Conservation (phyloP, 208 protist species). For the Leptomonas seymouri region DNA sequence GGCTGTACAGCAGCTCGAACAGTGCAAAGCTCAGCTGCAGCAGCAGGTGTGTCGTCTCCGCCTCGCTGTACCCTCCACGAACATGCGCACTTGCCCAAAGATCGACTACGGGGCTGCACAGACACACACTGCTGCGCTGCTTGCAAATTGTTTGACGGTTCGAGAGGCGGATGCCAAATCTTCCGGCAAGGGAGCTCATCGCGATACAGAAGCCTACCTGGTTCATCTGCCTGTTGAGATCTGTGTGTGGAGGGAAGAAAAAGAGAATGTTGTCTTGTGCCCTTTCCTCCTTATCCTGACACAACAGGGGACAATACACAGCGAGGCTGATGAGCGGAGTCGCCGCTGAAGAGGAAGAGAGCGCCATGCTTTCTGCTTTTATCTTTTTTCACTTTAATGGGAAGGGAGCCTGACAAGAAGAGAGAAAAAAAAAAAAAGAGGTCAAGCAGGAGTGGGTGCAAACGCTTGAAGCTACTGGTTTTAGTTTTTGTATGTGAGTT, state of each 20-base stretch:
- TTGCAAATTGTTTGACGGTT: constrained; percentile 17
- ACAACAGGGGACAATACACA: constrained; percentile 62
- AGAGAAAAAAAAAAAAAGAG: neutral
- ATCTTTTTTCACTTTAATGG: neutral
- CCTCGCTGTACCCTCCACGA: constrained; percentile 25
- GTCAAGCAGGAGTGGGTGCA: too few relatives aligned
- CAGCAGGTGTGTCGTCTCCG: constrained; percentile 27
- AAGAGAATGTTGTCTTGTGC: constrained; percentile 74
- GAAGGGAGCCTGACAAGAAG: neutral
- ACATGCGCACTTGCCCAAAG: constrained; percentile 29
- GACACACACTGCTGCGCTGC: constrained; percentile 28
- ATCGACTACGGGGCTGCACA: constrained; percentile 14
- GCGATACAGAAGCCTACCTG: constrained; percentile 78
- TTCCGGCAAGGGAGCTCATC: constrained; percentile 38
- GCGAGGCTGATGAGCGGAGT: constrained; percentile 40
- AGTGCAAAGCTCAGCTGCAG: constrained; percentile 29
- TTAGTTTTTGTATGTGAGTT: too few relatives aligned
- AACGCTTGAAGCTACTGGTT: too few relatives aligned
- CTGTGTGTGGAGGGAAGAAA: constrained; percentile 47
- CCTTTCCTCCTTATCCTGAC: constrained; percentile 45
- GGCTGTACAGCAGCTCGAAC: constrained; percentile 30
- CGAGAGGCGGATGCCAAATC: constrained; percentile 31
- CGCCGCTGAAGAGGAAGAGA: constrained; percentile 5
- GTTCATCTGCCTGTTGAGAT: constrained; percentile 56
- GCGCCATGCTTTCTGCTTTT: neutral